Evolutionary conservation across 495 filamentous ascomycete genomes (phyloP), one percentile per base, ranked within the genome.

Genomic region (Penicillium canescens): DNA sequence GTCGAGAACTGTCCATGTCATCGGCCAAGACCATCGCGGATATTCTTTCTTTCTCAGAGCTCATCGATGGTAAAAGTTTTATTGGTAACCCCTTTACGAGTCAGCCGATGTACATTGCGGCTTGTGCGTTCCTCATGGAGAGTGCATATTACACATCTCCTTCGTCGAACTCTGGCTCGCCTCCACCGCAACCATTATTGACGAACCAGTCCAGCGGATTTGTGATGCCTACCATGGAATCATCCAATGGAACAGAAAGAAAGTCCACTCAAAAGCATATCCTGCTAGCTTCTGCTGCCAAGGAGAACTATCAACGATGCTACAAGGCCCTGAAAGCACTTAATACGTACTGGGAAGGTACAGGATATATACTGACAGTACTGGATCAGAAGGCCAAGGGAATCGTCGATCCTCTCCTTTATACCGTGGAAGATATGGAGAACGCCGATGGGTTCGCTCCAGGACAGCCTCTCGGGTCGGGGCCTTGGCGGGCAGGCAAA

Each of bases 11-110:
- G 13, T 89, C 87, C 23, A 91, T 92, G 86, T 91, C 87, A 0
- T 92, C 89, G 26, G 90, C 90, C 46, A 93, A 92, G 72, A 92
- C 90, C 0, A 92, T 95, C 54, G 88, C 88, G 28, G 88, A 95
- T 65, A 92, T 95, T 41, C 73, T 92, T 4, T 84, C 83, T 4
- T 92, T 91, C 59, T 85, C 88, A 0, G 89, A 92, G 60, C 68
- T 90, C 4, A 84, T 91, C 37, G 88, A 92, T 67, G 85, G 86
- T 3, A 86, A 86, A 69, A 89, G 89, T 55, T 87, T 90, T 54
- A 87, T 89, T 44, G 88, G 88, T 9, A 93, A 92, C 50, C 90
- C 90, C 1, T 95, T 95, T 51, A 95, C 88, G 2, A 91, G 86
- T 26, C 90, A 95, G 68, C 90, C 90, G 10, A 91, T 95, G 62